Conservation (phyloP, 768 basidiomycete species). For the Lactarius trivialis region DNA sequence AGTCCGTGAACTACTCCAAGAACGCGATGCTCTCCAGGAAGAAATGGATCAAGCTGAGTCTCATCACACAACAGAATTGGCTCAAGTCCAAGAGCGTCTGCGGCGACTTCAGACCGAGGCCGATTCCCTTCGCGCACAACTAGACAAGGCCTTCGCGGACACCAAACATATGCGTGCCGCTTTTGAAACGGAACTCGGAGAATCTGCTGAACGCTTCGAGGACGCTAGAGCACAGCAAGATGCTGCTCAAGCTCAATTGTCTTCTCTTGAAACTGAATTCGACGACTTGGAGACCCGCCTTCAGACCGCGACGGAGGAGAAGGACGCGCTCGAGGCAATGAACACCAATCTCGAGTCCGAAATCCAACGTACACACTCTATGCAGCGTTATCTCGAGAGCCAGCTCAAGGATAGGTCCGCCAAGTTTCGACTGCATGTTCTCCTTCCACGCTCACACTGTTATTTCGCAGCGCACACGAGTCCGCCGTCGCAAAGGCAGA, state of each 20-base stretch:
- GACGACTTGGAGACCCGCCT: conserved; percentile 35
- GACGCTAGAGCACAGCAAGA: background rate
- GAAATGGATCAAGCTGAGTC: conserved; percentile 25
- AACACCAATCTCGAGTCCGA: conserved; percentile 58
- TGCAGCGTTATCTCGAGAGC: conserved; percentile 55
- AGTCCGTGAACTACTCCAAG: conserved; percentile 14
- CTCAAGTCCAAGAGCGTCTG: conserved; percentile 16
- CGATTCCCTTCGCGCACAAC: conserved; percentile 9
- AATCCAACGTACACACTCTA: conserved; percentile 54
- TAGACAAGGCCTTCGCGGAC: conserved; percentile 15
- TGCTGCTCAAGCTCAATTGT: conserved; percentile 28
- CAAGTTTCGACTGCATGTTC: background rate
- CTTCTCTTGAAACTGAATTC: conserved; percentile 35
- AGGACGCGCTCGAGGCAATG: conserved; percentile 44
- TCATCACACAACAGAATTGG: conserved; percentile 22
- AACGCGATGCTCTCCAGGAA: conserved; percentile 31
- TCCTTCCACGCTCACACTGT: background rate
- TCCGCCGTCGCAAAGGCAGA: conserved; percentile 32
- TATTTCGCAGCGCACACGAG: conserved; percentile 41
- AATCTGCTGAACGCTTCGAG: conserved; percentile 11
- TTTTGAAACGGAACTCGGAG: conserved; percentile 23
- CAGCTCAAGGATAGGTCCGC: conserved; percentile 57
- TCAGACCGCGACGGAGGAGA: conserved; percentile 43
- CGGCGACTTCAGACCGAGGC: conserved; percentile 10
- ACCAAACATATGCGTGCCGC: conserved; percentile 4